Base-by-base conservation (phyloP, 768 basidiomycete species). In the Termitomyces sp. region DNA sequence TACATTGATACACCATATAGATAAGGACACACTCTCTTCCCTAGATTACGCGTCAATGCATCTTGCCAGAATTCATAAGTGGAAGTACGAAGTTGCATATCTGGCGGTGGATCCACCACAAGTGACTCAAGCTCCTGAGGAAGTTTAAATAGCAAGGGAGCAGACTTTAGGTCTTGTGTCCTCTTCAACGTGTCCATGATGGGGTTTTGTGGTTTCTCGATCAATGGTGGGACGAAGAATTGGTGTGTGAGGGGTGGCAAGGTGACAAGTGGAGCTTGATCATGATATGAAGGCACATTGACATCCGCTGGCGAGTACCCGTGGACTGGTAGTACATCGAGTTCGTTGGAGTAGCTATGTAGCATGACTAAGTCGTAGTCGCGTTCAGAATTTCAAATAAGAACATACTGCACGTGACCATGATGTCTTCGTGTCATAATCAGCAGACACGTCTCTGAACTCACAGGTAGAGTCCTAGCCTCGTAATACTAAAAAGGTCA, bases 131-230 rank as follows among this genome's bases (percentile, higher is more conserved):
- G 64, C 52, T 77, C 72, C 29, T 59, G 47, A 7, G 73, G 71
- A 23, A 72, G 54, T 18, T 53, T 46, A 13, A 35, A 53, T 32
- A 60, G 57, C 45, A 56, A 50, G 40, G 58, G 56, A 20, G 18
- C 22, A 50, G 64, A 39, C 22, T 56, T 56, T 13, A 38, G 55
- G 40, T 48, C 44, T 20, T 52, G 32, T 0, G 64, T 63, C 16
- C 70, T 58, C 31, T 74, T 76, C 22, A 89, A 57, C 16, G 75
- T 70, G 40, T 87, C 83, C 67, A 91, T 72, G 58, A 91, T 89
- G 2, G 89, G 89, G 65, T 92, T 85, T 64, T 91, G 89, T 3
- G 89, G 89, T 58, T 79, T 82, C 55, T 90, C 80, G n/a, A 76
- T 70, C 42, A 92, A 69, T n/a, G 60, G 68, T 10, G 88, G 85